Evolutionary conservation across 2,329 filamentous ascomycete genomes (phyloP).

Genomic region (Apiospora phragmitis): DNA sequence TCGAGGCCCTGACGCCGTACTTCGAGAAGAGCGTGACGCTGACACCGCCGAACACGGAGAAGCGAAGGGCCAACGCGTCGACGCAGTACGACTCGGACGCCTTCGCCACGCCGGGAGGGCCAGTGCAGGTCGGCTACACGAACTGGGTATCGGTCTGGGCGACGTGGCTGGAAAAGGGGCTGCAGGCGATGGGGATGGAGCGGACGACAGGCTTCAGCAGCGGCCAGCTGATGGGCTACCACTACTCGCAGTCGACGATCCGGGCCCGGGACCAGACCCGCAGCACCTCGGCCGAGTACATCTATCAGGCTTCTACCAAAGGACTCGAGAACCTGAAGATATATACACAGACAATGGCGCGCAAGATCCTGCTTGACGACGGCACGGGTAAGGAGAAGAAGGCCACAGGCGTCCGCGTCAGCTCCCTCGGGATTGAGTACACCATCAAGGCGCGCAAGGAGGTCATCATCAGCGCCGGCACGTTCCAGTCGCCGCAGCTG

Average conservation of each 20-base stretch:
- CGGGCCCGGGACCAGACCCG: constrained; percentile 24
- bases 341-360: constrained; percentile 38
- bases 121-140: constrained; percentile 42
- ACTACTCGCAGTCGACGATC: constrained; percentile 35
- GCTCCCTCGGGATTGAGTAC: constrained; percentile 22
- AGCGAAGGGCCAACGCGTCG: constrained; percentile 28
- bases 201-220: constrained; percentile 38
- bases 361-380: constrained; percentile 44
- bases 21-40: constrained; percentile 27
- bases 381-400: constrained; percentile 29
- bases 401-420: constrained; percentile 29
- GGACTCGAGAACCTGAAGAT: constrained; percentile 16
- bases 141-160: constrained; percentile 41
- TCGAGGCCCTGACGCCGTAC: constrained; percentile 22
- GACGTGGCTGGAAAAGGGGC: constrained; percentile 38
- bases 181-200: constrained; percentile 43
- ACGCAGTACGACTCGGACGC: constrained; percentile 29
- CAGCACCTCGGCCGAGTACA: constrained; percentile 14
- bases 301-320: constrained; percentile 11
- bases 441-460: constrained; percentile 34
- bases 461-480: constrained; percentile 41
- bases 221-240: constrained; percentile 41
- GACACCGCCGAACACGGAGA: constrained; percentile 22
- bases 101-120: constrained; percentile 34
- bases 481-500: constrained; percentile 41